These are phyloP conservation scores for Kalanchoe fedtschenkoi DNA, from an alignment of 164 flowering plant species.

Conservation along the genomic window DNA sequence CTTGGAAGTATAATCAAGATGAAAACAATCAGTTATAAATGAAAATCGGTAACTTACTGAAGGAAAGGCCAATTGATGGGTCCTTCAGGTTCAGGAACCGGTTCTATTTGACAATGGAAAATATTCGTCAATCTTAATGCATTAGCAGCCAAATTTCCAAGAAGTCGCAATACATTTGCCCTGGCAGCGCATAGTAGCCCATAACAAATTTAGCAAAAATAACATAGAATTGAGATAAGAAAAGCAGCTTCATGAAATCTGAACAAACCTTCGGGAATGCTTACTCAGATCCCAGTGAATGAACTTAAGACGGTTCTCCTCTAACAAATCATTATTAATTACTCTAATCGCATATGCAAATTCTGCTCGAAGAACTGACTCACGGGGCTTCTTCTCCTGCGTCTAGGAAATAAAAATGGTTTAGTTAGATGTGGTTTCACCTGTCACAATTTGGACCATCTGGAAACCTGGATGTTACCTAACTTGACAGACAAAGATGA, in stretches of 20 bases:
- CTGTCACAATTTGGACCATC: neutral
- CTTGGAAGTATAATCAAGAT: neutral
- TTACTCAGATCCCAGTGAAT: slow-evolving; percentile 94
- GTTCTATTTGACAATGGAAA: slow-evolving; percentile 57
- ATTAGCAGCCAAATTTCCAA: slow-evolving; percentile 67
- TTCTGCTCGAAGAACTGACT: slow-evolving; percentile 85
- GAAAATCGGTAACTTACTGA: slow-evolving; percentile 32
- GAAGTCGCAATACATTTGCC: slow-evolving; percentile 47
- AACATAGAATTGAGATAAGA: neutral
- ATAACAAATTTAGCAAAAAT: neutral
- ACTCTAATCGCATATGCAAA: slow-evolving; percentile 82
- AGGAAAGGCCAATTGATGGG: slow-evolving; percentile 20
- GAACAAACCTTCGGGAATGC: slow-evolving; percentile 56
- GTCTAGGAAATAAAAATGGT: slow-evolving; percentile 28
- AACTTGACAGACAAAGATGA: neutral
- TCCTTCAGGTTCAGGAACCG: slow-evolving; percentile 27
- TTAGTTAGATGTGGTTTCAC: neutral
- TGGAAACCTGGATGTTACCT: neutral
- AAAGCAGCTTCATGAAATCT: neutral
- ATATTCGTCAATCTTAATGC: slow-evolving; percentile 80
- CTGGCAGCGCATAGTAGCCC: slow-evolving; percentile 26
- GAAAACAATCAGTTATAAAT: neutral
- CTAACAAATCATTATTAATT: slow-evolving; percentile 68
- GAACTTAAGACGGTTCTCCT: slow-evolving; percentile 67
- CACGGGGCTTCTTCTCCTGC: slow-evolving; percentile 86